Conservation (phyloP, 306 rosid species). For the Quercus engelmannii region DNA sequence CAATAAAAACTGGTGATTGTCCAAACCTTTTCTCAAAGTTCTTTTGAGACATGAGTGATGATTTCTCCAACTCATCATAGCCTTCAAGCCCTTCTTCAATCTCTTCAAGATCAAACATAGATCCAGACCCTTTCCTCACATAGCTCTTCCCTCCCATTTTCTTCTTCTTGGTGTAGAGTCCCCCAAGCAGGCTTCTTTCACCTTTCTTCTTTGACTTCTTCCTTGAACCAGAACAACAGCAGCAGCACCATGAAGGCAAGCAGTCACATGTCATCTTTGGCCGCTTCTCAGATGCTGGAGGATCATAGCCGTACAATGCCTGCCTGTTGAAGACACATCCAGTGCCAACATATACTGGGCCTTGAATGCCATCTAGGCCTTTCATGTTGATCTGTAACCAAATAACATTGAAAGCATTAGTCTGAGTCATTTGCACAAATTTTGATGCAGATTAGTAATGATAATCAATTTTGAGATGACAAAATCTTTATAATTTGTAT, state of each 20-base stretch:
- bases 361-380: conserved; percentile 98
- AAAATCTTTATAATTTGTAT: neutral
- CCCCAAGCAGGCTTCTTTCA: conserved; percentile 55
- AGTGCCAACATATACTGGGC: conserved; percentile 88
- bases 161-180: conserved; percentile 67
- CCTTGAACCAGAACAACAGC: conserved; percentile 66
- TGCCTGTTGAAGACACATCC: conserved; percentile 92
- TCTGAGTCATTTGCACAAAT: conserved; percentile 1
- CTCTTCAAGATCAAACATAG: conserved; percentile 68
- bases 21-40: conserved; percentile 75
- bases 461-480: neutral
- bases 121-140: conserved; percentile 40
- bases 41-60: conserved; percentile 71
- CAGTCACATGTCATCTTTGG: conserved; percentile 82
- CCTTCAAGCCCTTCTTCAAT: conserved; percentile 74
- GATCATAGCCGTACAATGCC: conserved; percentile 86
- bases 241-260: conserved; percentile 68
- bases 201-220: conserved; percentile 84
- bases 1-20: conserved; percentile 79
- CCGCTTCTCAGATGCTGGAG: conserved; percentile 59
- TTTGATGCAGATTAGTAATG: neutral
- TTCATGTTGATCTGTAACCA: conserved; percentile 78
- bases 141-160: conserved; percentile 72
- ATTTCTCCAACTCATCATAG: conserved; percentile 70
- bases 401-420: conserved; percentile 24